These are phyloP conservation scores for Boletellus sp. DNA, from an alignment of 768 basidiomycete genomes.

Conservation along the genomic window DNA sequence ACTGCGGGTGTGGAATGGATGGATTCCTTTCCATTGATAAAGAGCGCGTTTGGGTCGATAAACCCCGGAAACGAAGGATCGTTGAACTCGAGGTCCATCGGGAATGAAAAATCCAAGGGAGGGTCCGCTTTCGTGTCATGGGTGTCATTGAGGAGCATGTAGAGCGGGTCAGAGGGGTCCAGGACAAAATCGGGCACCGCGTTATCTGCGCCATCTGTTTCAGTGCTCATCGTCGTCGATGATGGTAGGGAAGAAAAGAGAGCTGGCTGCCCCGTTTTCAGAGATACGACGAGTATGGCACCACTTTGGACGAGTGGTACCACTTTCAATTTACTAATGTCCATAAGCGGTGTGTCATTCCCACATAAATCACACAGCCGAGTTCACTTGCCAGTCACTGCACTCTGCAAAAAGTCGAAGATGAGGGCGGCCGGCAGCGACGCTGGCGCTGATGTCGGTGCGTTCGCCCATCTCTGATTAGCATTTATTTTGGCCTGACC, in stretches of 20 bases:
- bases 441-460: slow-evolving; percentile 15
- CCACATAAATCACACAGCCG: slow-evolving; percentile 13
- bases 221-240: slow-evolving; percentile 17
- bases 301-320: slow-evolving; percentile 23
- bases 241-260: not conserved
- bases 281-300: slow-evolving; percentile 10
- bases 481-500: not conserved
- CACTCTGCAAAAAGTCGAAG: not conserved
- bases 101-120: slow-evolving; percentile 38
- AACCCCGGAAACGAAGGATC: slow-evolving; percentile 43
- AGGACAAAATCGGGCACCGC: slow-evolving; percentile 40
- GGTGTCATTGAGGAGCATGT: slow-evolving; percentile 50
- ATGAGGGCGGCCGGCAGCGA: slow-evolving; percentile 15
- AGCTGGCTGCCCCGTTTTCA: not conserved
- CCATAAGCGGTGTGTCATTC: slow-evolving; percentile 23
- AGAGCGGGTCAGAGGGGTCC: slow-evolving; percentile 57
- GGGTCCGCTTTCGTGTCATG: slow-evolving; percentile 32
- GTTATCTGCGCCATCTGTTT: slow-evolving; percentile 8
- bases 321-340: slow-evolving; percentile 18
- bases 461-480: not conserved
- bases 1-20: slow-evolving; percentile 9
- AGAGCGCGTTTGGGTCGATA: slow-evolving; percentile 66
- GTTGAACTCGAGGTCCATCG: slow-evolving; percentile 62
- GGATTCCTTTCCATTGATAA: slow-evolving; percentile 29
- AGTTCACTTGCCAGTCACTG: not conserved